Conservation (phyloP, 2,329 filamentous ascomycete genomes). For the Chaetomium olivaceum region DNA sequence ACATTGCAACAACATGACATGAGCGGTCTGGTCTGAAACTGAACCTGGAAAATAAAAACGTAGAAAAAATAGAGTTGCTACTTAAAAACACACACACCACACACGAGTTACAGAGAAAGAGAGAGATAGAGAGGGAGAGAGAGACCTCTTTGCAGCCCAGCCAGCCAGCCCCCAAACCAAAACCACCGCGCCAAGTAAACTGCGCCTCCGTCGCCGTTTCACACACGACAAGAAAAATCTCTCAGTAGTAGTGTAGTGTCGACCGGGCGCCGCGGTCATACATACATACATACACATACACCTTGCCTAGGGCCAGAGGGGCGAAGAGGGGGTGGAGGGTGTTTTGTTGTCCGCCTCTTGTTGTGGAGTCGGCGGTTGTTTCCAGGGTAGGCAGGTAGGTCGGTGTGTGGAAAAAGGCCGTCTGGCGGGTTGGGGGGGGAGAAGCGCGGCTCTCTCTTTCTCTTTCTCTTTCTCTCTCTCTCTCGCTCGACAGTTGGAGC, state of each 20-base stretch:
- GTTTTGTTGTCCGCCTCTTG: background rate
- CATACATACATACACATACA: background rate
- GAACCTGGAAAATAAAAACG: background rate
- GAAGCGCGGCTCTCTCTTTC: no score
- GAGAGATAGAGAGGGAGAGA: no score
- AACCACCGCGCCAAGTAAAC: background rate
- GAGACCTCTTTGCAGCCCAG: background rate
- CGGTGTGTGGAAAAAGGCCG: no score
- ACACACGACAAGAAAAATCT: background rate
- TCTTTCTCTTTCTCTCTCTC: no score
- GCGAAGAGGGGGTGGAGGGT: no score
- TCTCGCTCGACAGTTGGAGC: background rate
- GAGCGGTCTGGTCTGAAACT: background rate
- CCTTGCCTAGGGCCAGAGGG: background rate
- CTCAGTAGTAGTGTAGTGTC: background rate
- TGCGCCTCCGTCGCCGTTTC: conserved; percentile 3
- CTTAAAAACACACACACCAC: background rate
- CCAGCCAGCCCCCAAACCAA: no score
- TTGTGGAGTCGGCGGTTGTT: background rate
- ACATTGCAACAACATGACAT: background rate
- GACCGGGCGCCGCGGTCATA: background rate
- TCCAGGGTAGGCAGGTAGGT: background rate
- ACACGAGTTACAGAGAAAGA: background rate
- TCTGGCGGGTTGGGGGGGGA: background rate
- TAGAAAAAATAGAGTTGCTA: background rate